These are phyloP conservation scores for Saccharomycopsis malanga DNA, from an alignment of 805 yeast species.

Conservation along the genomic window DNA sequence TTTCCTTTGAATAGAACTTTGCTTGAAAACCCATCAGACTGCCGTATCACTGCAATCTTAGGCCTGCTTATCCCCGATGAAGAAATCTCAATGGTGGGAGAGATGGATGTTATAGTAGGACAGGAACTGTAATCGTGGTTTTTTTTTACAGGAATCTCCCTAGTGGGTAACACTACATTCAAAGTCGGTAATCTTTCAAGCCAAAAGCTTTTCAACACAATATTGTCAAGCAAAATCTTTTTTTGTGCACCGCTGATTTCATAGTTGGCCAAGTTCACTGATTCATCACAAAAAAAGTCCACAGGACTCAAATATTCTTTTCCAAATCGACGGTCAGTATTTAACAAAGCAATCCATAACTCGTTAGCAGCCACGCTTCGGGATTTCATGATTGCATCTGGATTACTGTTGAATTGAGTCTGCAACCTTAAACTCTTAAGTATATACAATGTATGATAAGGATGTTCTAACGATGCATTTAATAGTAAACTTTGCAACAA, in stretches of 20 bases:
- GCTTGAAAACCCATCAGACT: conserved; percentile 53
- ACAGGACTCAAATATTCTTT: conserved; percentile 36
- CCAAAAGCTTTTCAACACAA: conserved; percentile 55
- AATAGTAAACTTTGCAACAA: conserved; percentile 42
- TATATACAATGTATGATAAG: conserved; percentile 64
- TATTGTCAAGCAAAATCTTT: conserved; percentile 25
- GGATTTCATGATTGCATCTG: conserved; percentile 36
- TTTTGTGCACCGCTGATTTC: conserved; percentile 28
- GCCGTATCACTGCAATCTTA: conserved; percentile 53
- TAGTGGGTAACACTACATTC: conserved; percentile 63
- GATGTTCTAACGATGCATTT: conserved; percentile 48
- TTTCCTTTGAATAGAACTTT: conserved; percentile 73
- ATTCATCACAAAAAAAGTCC: conserved; percentile 42
- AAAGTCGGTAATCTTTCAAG: conserved; percentile 35
- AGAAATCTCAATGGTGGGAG: conserved; percentile 49
- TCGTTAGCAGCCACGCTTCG: conserved; percentile 46
- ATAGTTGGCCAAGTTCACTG: conserved; percentile 44
- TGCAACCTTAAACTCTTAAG: conserved; percentile 51
- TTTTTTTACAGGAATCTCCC: conserved; percentile 33
- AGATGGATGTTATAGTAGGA: conserved; percentile 36
- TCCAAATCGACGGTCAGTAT: conserved; percentile 25
- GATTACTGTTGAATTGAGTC: conserved; percentile 26
- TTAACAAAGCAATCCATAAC: conserved; percentile 32
- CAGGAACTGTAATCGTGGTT: conserved; percentile 36
- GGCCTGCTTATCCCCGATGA: conserved; percentile 83